phyloP scores from a whole-genome alignment of 768 basidiomycete genomes.

The Mycena olivaceomarginata region DNA sequence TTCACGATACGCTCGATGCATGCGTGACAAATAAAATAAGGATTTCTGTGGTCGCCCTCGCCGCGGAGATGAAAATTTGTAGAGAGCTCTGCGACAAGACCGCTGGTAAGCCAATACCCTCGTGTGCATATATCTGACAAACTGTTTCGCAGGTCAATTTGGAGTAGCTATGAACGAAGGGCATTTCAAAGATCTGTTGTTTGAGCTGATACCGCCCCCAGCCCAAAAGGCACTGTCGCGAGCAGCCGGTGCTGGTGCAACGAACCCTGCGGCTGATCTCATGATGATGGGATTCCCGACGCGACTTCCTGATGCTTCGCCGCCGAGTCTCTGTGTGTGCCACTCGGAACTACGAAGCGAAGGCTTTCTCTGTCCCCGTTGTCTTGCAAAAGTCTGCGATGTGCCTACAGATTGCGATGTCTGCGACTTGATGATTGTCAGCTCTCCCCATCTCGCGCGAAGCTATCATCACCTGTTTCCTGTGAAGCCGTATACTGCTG shows the following conservation, averaged over 20 bases:
- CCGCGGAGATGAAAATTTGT: slow-evolving; percentile 99
- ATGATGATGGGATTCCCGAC: slow-evolving; percentile 99
- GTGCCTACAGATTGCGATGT: slow-evolving; percentile 99
- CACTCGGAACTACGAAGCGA: slow-evolving; percentile 95
- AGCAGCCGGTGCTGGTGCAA: slow-evolving; percentile 62
- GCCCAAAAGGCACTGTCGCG: slow-evolving; percentile 80
- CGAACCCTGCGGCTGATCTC: slow-evolving; percentile 87
- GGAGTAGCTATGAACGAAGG: slow-evolving; percentile 99
- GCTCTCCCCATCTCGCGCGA: slow-evolving; percentile 96
- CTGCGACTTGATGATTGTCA: slow-evolving; percentile 98
- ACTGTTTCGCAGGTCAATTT: slow-evolving; percentile 78
- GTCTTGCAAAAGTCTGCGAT: slow-evolving; percentile 95
- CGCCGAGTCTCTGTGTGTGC: slow-evolving; percentile 92
- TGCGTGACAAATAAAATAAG: slow-evolving; percentile 91
- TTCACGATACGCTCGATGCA: slow-evolving; percentile 94
- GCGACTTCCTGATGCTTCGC: slow-evolving; percentile 88
- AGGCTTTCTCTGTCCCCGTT: slow-evolving; percentile 97
- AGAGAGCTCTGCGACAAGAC: slow-evolving; percentile 94
- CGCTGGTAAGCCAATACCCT: slow-evolving; percentile 76
- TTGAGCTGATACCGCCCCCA: slow-evolving; percentile 96
- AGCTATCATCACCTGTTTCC: slow-evolving; percentile 98
- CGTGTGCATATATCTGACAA: slow-evolving; percentile 3
- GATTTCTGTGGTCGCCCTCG: slow-evolving; percentile 94
- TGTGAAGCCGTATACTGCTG: slow-evolving; percentile 87
- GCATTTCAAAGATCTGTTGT: slow-evolving; percentile 96